Evolutionary conservation across 202 grass and related monocot genomes (phyloP).

Genomic region (Elaeis oleifera): DNA sequence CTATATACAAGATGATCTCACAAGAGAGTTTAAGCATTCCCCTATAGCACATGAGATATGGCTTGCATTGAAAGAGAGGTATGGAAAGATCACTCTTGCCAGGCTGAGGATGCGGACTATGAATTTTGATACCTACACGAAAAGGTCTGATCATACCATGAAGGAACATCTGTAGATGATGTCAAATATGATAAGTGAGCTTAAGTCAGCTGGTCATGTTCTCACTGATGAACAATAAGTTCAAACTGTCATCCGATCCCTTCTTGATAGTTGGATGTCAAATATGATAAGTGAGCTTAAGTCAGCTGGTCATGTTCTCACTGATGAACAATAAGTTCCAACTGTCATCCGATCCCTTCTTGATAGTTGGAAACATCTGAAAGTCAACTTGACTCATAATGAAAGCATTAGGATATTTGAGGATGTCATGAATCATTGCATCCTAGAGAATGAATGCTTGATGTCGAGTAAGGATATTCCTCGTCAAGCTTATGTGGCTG

Average conservation of each 20-base stretch:
- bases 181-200: slow-evolving; percentile 14
- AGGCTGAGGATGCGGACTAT: not conserved
- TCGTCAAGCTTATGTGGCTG: too few species aligned
- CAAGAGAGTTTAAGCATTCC: too few species aligned
- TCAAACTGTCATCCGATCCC: not conserved
- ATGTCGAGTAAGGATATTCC: too few species aligned
- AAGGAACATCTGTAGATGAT: not conserved
- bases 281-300: slow-evolving; percentile 15
- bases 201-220: not conserved
- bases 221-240: not conserved
- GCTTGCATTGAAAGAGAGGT: not conserved
- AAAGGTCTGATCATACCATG: not conserved
- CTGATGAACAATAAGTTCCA: too few species aligned
- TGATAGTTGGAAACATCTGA: not conserved
- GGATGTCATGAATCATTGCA: not conserved
- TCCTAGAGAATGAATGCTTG: not conserved
- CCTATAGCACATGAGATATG: not conserved
- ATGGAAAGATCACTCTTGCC: not conserved
- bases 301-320: not conserved
- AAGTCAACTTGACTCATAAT: not conserved
- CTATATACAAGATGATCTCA: too few species aligned
- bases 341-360: not conserved
- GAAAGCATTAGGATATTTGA: not conserved
- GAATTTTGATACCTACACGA: slow-evolving; percentile 1
- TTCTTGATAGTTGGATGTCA: not conserved